phyloP scores from a whole-genome alignment of 2,329 filamentous ascomycete species.

The Geosmithia putterillii region DNA sequence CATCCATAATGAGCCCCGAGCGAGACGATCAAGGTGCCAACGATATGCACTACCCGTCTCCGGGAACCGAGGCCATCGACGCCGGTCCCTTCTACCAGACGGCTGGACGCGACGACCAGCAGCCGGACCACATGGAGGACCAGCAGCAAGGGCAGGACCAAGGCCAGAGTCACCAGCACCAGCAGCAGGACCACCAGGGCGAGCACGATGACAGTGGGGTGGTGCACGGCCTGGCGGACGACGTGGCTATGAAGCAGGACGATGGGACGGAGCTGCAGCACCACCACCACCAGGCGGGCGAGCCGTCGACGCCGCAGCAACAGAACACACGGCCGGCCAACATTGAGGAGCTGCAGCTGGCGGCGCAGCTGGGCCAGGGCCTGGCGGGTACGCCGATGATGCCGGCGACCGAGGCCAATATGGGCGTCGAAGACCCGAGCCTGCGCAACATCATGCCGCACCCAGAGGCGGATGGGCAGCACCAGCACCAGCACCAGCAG shows the following conservation, averaged over 20 bases:
- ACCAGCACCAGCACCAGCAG: conserved; percentile 8
- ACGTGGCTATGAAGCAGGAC: conserved; percentile 9
- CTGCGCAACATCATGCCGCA: conserved; percentile 22
- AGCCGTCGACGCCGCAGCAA: conserved; percentile 16
- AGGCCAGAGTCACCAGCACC: conserved; percentile 8
- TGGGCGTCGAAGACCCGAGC: conserved; percentile 28
- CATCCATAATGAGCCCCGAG: conserved; percentile 15
- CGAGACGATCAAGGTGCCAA: conserved; percentile 23
- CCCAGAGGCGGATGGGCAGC: conserved; percentile 7
- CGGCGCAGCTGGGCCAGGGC: conserved; percentile 43
- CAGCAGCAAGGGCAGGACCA: conserved; percentile 14
- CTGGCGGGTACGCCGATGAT: conserved; percentile 36
- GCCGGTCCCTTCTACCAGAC: conserved; percentile 30
- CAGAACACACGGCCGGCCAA: conserved; percentile 30
- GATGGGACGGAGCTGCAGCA: conserved; percentile 11
- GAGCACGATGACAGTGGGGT: conserved; percentile 4
- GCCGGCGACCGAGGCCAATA: conserved; percentile 30
- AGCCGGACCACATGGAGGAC: conserved; percentile 15
- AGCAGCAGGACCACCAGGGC: conserved; percentile 4
- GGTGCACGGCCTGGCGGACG: conserved; percentile 10
- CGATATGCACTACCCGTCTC: conserved; percentile 32
- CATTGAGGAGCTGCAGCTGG: conserved; percentile 44
- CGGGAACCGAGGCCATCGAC: conserved; percentile 29
- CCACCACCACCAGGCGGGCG: conserved; percentile 18
- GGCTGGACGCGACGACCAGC: conserved; percentile 17